phyloP scores from a whole-genome alignment of 2,329 filamentous ascomycete species.

The Domatiomyces globalis region DNA sequence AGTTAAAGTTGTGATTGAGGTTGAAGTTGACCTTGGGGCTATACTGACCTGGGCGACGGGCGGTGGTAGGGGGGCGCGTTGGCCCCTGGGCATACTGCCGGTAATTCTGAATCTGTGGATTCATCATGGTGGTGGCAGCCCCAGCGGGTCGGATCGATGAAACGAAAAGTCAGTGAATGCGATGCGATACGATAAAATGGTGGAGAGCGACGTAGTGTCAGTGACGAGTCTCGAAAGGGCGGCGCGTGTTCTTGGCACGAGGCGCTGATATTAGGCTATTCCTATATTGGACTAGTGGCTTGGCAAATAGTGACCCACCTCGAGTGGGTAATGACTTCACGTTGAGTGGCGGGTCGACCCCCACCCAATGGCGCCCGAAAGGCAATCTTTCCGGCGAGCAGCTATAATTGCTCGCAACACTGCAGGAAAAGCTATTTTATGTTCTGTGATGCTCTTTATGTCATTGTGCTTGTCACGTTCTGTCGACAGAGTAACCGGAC shows the following conservation, averaged over 20 bases:
- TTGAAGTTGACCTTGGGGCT: background rate
- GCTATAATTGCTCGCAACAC: background rate
- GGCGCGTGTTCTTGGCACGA: background rate
- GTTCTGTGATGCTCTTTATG: background rate
- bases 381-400: background rate
- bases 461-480: background rate
- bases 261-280: background rate
- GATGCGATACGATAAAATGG: background rate
- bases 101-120: constrained; percentile 18
- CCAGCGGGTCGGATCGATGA: constrained; percentile 14
- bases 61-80: constrained; percentile 9
- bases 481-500: background rate
- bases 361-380: too few species aligned
- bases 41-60: constrained; percentile 17
- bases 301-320: background rate
- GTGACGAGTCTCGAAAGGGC: background rate
- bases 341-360: background rate
- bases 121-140: constrained; percentile 20
- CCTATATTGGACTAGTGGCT: background rate
- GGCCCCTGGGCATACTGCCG: constrained; percentile 17
- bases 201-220: background rate
- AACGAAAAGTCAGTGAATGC: background rate
- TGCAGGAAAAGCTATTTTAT: background rate
- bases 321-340: background rate
- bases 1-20: background rate